Evolutionary conservation across 2,329 filamentous ascomycete species (phyloP), one percentile per base, ranked within the genome.

Genomic region (Sodiomyces alkalinus): DNA sequence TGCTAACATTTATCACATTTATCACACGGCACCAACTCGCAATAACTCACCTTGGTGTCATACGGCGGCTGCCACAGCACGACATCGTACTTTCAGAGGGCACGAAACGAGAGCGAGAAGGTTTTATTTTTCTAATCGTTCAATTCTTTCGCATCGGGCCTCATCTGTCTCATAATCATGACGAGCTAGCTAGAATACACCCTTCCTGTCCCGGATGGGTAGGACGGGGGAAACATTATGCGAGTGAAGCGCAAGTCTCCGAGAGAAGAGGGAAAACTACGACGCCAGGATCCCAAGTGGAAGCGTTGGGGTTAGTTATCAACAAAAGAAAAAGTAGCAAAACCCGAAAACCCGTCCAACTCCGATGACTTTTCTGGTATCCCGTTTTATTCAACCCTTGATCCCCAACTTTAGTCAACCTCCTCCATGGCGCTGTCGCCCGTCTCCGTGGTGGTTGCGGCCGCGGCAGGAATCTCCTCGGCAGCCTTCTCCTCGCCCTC

Each of bases 371-470:
- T 41, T 36, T 43, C 39, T 41, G 48, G 48, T 52, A 46, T 53
- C 47, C 47, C 46, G 37, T 48, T 46, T 42, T 39, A 14, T 14
- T 35, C 28, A 38, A 33, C 25, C 30, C 31, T 38, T 35, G 33
- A 36, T 35, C 24, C 34, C 40, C 48, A n/a, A n/a, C n/a, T n/a
- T 67, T 92, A 98, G 73, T 98, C 90, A 55, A 98, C 90, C 75
- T 98, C 90, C 76, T 98, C 90, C 90, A 98, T 98, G 57, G 86
- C 78, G 65, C 80, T 92, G 74, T 93, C 85, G 46, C 77, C 79
- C 41, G 78, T 63, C 56, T 71, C 69, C 40, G 62, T 62, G 34
- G 56, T 58, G 37, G 60, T 52, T 26, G 55, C 56, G 57, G 79
- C 78, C 39, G 68, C 74, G 37, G 70, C 57, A 31, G 55, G 53